A percentile compares a stretch with the other conserved stretches of the same genome.
These are phyloP conservation scores for Candida sithepensis DNA, from an alignment of 805 yeast species.

Conservation along the genomic window DNA sequence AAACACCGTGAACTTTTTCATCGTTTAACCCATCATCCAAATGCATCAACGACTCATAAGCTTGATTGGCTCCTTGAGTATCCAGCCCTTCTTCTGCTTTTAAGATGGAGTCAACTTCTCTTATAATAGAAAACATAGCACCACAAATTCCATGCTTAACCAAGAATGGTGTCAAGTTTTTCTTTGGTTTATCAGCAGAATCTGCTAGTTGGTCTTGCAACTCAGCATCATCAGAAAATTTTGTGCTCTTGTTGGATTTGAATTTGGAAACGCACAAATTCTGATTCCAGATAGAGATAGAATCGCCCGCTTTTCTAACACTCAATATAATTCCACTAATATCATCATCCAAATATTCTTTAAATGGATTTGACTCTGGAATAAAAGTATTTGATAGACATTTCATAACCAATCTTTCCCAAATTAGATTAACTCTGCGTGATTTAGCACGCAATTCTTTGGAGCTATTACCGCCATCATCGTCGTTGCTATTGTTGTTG, in stretches of 20 bases:
- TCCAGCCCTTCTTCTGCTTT: conserved; percentile 32
- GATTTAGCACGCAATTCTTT: conserved; percentile 12
- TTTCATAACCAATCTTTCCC: conserved; percentile 55
- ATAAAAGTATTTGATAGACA: conserved; percentile 49
- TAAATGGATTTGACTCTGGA: conserved; percentile 36
- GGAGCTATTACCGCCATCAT: conserved; percentile 11
- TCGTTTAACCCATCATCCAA: conserved; percentile 37
- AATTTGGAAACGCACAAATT: conserved; percentile 36
- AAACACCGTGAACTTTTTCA: conserved; percentile 39
- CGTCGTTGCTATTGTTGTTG: conserved; percentile 8
- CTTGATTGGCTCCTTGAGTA: background rate
- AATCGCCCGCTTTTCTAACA: conserved; percentile 56
- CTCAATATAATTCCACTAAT: conserved; percentile 59
- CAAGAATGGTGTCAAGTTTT: conserved; percentile 38
- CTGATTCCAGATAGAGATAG: conserved; percentile 60
- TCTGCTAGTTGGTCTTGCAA: background rate
- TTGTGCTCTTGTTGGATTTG: background rate
- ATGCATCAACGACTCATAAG: conserved; percentile 14
- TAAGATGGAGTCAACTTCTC: conserved; percentile 45
- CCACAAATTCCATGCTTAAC: conserved; percentile 44
- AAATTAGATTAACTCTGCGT: conserved; percentile 37
- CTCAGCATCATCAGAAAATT: conserved; percentile 18
- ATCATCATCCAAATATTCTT: conserved; percentile 41
- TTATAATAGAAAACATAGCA: conserved; percentile 40
- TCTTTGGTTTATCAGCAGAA: conserved; percentile 2